Evolutionary conservation across 306 rosid species (phyloP), one percentile per base, ranked within the genome.

Genomic region (Hylodesmum podocarpum): DNA sequence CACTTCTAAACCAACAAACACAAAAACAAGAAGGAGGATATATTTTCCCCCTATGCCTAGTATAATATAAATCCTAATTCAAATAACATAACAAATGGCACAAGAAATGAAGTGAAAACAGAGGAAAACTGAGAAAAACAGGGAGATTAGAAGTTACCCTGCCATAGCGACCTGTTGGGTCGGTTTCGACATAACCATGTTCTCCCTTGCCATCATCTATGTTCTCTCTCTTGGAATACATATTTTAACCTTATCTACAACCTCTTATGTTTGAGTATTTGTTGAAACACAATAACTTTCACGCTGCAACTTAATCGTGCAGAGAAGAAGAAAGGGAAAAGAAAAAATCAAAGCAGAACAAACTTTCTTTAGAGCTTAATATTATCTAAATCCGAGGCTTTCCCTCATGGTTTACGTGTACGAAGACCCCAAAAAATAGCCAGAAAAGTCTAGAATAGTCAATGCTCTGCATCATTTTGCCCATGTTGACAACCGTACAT

Each of bases 81-180:
- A 37, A 46, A 61, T 11, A 28, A 34, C 43, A 70, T 39, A 63
- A 22, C 21, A 81, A 54, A 81, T 21, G 54, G 2, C 10, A 22
- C 73, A 71, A 15, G 40, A 65, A 39, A 81, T 6, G 27, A 21
- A 70, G 4, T 4, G 1, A 43, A 61, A 49, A 63, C 50, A 28
- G 33, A 54, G 53, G 19, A 63, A n/a, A n/a, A n/a, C n/a, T n/a
- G n/a, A n/a, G n/a, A n/a, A 66, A 37, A 47, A 69, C 61, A 27
- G 55, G 66, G 51, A 14, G 9, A 39, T 61, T 53, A 50, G 44
- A 47, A 78, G 87, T 79, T 87, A 93, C 98, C 75, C 97, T 89
- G 43, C 97, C 94, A 74, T 93, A 93, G 12, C 98, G 91, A 88
- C 87, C 84, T 44, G 96, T 82, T 57, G 98, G 98, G 78, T 93